Evolutionary conservation across 208 protist species (phyloP).

Genomic region (Wallacemonas sp.): DNA sequence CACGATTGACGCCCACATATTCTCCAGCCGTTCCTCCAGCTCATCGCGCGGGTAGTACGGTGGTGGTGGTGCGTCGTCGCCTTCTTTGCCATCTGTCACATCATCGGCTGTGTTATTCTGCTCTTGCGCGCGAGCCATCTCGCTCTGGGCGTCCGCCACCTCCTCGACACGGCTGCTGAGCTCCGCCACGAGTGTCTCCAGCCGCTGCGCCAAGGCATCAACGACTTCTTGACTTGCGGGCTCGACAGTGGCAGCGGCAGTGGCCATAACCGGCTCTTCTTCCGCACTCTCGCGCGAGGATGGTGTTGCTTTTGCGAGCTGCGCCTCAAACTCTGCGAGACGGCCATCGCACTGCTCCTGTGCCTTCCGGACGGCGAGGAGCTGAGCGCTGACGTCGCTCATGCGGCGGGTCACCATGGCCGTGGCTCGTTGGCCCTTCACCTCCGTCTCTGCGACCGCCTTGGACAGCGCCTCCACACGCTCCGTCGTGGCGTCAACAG

Average conservation of each 20-base stretch:
- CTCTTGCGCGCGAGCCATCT: not conserved
- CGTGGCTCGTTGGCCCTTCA: not conserved
- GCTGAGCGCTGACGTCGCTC: not conserved
- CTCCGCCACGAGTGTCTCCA: constrained; percentile 7
- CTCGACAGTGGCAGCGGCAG: not conserved
- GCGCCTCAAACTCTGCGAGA: not conserved
- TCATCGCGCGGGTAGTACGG: constrained; percentile 38
- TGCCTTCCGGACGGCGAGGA: not conserved
- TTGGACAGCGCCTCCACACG: constrained; percentile 2
- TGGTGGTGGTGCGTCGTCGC: too few relatives aligned
- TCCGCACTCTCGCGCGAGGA: not conserved
- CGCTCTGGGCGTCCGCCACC: not conserved
- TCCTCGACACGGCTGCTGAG: not conserved
- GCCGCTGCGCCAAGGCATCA: not conserved
- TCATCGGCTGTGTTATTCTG: not conserved
- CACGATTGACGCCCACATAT: constrained; percentile 67
- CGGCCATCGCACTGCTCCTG: not conserved
- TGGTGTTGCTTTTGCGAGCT: not conserved
- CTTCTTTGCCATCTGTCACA: too few relatives aligned
- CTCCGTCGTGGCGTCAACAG: not conserved
- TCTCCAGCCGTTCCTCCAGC: constrained; percentile 75
- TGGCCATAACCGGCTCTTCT: not conserved
- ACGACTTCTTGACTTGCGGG: not conserved
- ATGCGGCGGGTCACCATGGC: constrained; percentile 1
- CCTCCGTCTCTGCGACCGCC: not conserved